phyloP scores from a whole-genome alignment of 768 basidiomycete species.

The Fistulinella prunicolor region DNA sequence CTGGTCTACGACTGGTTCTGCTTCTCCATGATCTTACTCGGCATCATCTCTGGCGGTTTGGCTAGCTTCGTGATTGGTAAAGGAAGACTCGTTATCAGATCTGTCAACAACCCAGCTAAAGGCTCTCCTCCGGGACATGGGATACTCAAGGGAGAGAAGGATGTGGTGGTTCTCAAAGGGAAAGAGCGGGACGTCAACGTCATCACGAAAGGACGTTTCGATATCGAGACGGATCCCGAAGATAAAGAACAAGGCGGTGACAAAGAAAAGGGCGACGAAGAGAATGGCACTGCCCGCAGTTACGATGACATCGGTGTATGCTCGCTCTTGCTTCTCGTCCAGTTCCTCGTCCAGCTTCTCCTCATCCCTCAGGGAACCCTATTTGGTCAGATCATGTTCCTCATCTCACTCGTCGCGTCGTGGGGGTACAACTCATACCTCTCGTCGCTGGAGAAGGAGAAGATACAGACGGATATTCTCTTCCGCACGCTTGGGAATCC shows the following conservation, averaged over 20 bases:
- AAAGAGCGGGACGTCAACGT: constrained; percentile 25
- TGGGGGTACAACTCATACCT: constrained; percentile 35
- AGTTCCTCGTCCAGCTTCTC: constrained; percentile 34
- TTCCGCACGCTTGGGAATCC: too few relatives aligned
- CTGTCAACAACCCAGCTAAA: too few relatives aligned
- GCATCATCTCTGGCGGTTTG: too few relatives aligned
- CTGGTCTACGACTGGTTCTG: too few relatives aligned
- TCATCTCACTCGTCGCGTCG: constrained; percentile 28
- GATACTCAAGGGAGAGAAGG: constrained; percentile 14
- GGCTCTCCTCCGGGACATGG: constrained; percentile 31
- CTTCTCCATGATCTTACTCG: too few relatives aligned
- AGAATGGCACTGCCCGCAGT: background rate
- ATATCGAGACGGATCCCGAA: constrained; percentile 10
- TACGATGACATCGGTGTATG: constrained; percentile 24
- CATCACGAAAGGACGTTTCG: constrained; percentile 31
- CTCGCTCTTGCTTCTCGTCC: constrained; percentile 27
- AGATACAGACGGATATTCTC: constrained; percentile 15
- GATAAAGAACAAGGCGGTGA: too few relatives aligned
- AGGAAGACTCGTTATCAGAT: too few relatives aligned
- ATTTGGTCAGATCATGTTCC: constrained; percentile 37
- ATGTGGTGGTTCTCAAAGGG: constrained; percentile 29
- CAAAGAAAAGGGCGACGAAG: too few relatives aligned
- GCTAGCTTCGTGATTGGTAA: too few relatives aligned
- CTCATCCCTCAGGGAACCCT: constrained; percentile 32
- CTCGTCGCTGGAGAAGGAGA: too few relatives aligned